A percentile compares a stretch with the other conserved stretches of the same genome.
Evolutionary conservation across 2,329 filamentous ascomycete species (phyloP).

Genomic region (Berkeleyomyces rouxiae): DNA sequence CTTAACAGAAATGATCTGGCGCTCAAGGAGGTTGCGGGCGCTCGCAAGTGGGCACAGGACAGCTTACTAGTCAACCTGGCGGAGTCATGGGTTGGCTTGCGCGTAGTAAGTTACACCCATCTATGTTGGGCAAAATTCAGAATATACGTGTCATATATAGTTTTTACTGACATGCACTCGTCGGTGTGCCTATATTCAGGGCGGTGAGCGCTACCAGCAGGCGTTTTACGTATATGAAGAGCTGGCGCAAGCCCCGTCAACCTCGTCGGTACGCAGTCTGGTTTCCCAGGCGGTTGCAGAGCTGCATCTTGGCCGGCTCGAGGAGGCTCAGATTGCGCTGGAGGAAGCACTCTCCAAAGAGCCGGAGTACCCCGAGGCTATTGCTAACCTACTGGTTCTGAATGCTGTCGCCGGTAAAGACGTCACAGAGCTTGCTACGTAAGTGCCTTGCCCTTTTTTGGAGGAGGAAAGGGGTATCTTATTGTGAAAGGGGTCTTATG

Average conservation of each 20-base stretch:
- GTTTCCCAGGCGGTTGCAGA: constrained; percentile 84
- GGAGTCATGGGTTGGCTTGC: constrained; percentile 84
- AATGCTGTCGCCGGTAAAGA: constrained; percentile 63
- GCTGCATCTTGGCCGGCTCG: constrained; percentile 71
- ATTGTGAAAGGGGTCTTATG: too few relatives aligned
- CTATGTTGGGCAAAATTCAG: not conserved
- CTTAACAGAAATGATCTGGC: constrained; percentile 88
- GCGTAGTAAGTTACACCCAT: constrained; percentile 46
- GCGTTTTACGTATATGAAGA: constrained; percentile 97
- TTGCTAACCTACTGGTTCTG: constrained; percentile 72
- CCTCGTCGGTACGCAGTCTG: constrained; percentile 57
- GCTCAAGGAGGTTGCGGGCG: constrained; percentile 70
- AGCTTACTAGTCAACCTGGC: constrained; percentile 84
- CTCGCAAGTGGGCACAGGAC: constrained; percentile 88
- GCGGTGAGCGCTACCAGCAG: constrained; percentile 89
- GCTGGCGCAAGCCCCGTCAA: constrained; percentile 71
- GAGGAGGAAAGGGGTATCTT: not conserved
- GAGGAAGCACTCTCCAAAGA: constrained; percentile 65
- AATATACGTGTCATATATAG: not conserved
- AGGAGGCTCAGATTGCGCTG: constrained; percentile 77
- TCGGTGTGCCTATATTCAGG: constrained; percentile 34
- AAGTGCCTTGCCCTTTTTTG: constrained; percentile 21
- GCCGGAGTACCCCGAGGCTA: constrained; percentile 51
- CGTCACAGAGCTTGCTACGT: constrained; percentile 43
- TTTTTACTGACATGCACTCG: constrained; percentile 1